Percentiles rank a stretch among this genome's conserved stretches.
Conservation (phyloP, 805 yeast species). For the Pichia pseudocactophila region DNA sequence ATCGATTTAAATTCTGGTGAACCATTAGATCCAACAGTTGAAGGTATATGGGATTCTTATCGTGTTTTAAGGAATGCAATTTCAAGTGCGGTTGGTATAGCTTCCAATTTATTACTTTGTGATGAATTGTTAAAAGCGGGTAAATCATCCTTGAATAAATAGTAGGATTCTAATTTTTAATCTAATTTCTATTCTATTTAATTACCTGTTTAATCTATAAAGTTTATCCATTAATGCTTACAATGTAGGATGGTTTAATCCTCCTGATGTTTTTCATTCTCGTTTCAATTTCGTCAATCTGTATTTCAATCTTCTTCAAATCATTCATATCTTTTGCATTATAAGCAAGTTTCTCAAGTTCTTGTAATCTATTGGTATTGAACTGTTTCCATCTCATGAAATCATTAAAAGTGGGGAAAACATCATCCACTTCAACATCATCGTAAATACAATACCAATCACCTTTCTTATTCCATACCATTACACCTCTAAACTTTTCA, state of each 20-base stretch:
- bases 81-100: constrained; percentile 87
- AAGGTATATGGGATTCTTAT: constrained; percentile 95
- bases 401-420: constrained; percentile 19
- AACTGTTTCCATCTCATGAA: constrained; percentile 19
- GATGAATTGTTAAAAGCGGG: constrained; percentile 98
- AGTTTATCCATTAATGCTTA: constrained; percentile 8
- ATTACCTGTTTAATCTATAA: no score
- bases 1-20: constrained; percentile 87
- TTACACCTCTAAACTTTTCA: constrained; percentile 18
- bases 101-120: constrained; percentile 84
- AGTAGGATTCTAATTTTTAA: background rate
- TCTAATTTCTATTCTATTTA: no score
- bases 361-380: constrained; percentile 9
- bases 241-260: constrained; percentile 4
- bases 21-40: constrained; percentile 88
- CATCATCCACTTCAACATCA: background rate
- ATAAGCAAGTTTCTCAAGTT: constrained; percentile 16
- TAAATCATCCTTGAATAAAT: constrained; percentile 74
- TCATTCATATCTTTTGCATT: constrained; percentile 12
- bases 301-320: constrained; percentile 12
- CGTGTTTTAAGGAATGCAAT: constrained; percentile 90
- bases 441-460: constrained; percentile 25
- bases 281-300: constrained; percentile 12
- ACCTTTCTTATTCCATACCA: constrained; percentile 24
- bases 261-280: constrained; percentile 8